Conservation (phyloP, 2,329 filamentous ascomycete species). For the Sarocladium kiliense region DNA sequence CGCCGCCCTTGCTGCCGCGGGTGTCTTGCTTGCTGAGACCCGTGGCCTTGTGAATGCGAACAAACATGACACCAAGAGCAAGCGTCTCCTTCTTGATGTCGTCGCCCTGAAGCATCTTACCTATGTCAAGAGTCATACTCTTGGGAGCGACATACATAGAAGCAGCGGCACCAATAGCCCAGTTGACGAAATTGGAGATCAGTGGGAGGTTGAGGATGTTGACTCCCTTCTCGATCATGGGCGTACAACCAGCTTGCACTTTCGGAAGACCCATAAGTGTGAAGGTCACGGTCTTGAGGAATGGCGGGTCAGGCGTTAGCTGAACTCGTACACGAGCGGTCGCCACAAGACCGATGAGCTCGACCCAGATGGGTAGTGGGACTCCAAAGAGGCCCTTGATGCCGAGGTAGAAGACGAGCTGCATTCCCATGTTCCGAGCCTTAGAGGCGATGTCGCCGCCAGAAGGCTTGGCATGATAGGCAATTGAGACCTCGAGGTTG, state of each 20-base stretch:
- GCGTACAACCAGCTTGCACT: constrained; percentile 82
- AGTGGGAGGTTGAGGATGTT: constrained; percentile 89
- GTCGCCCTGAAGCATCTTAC: constrained; percentile 86
- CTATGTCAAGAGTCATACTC: constrained; percentile 85
- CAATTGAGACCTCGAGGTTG: constrained; percentile 85
- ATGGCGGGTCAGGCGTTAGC: constrained; percentile 75
- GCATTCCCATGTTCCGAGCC: constrained; percentile 95
- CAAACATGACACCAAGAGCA: constrained; percentile 84
- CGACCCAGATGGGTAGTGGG: constrained; percentile 81
- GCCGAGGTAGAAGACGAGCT: constrained; percentile 89
- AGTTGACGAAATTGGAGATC: constrained; percentile 96
- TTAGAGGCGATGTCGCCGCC: constrained; percentile 68
- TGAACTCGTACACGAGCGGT: constrained; percentile 65
- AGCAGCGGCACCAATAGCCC: constrained; percentile 80
- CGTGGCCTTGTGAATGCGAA: constrained; percentile 82
- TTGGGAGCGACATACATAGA: constrained; percentile 94
- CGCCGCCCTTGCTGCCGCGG: constrained; percentile 76
- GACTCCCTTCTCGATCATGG: constrained; percentile 85
- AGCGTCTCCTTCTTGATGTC: constrained; percentile 85
- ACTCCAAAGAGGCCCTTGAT: constrained; percentile 85
- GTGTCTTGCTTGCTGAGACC: constrained; percentile 88
- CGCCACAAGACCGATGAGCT: constrained; percentile 70
- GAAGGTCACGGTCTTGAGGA: constrained; percentile 85
- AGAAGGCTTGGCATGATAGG: constrained; percentile 81
- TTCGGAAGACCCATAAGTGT: constrained; percentile 93